A percentile compares a stretch with the other conserved stretches of the same genome.
phyloP scores from a whole-genome alignment of 306 rosid species.

The Dryas octopetala region DNA sequence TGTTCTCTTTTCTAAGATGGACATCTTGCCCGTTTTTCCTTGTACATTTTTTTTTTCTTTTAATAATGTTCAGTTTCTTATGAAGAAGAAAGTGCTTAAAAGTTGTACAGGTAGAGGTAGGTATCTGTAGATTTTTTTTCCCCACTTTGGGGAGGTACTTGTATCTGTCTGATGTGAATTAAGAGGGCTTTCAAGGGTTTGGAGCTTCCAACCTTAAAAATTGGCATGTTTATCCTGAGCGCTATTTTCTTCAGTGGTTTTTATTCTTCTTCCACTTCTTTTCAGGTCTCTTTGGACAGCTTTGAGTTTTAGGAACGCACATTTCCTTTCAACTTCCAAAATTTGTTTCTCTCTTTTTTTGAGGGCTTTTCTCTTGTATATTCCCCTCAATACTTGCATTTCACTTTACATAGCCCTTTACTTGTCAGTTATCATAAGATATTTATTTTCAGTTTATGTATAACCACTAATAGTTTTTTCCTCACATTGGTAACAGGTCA shows the following conservation, averaged over 20 bases:
- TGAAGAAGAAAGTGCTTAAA: neutral
- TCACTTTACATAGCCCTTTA: neutral
- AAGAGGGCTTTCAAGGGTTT: too few relatives aligned
- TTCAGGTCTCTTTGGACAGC: neutral
- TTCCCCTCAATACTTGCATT: neutral
- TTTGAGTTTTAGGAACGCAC: neutral
- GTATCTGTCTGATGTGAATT: neutral
- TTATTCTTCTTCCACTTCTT: neutral
- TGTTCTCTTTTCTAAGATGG: too few relatives aligned
- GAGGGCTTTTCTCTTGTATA: neutral
- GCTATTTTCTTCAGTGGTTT: neutral
- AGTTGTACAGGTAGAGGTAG: neutral
- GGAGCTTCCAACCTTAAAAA: neutral
- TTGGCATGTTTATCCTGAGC: neutral
- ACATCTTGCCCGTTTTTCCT: too few relatives aligned
- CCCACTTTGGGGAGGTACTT: neutral
- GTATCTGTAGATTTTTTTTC: neutral
- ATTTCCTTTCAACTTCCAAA: neutral
- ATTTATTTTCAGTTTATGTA: neutral
- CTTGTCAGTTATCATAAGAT: neutral
- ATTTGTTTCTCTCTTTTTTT: neutral
- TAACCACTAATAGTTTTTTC: neutral
- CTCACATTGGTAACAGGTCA: constrained; percentile 53
- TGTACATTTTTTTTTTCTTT: too few relatives aligned
- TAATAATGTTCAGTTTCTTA: neutral